phyloP scores from a whole-genome alignment of 23 red algal genomes.

The Gracilaria domingensis region DNA sequence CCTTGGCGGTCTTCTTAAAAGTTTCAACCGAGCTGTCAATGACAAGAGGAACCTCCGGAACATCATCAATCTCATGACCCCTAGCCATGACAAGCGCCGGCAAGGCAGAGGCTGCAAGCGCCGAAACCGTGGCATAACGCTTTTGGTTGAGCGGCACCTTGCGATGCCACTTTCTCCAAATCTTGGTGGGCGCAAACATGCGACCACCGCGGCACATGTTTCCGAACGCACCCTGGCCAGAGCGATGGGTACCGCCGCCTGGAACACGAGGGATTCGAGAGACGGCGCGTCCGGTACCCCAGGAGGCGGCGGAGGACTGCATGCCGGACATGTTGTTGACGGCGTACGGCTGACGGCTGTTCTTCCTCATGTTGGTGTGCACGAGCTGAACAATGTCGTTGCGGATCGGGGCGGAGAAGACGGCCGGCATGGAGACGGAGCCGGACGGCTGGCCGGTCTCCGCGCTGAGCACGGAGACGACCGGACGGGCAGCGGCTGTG shows the following conservation, averaged over 20 bases:
- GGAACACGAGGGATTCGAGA: constrained; percentile 97
- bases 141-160: constrained; percentile 88
- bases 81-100: constrained; percentile 94
- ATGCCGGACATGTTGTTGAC: constrained; percentile 89
- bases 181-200: constrained; percentile 95
- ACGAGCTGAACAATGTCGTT: constrained; percentile 93
- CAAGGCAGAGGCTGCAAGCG: constrained; percentile 90
- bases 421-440: constrained; percentile 77
- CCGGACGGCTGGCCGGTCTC: constrained; percentile 73
- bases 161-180: constrained; percentile 98
- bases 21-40: constrained; percentile 66
- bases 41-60: constrained; percentile 94
- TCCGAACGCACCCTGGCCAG: constrained; percentile 95
- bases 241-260: constrained; percentile 97
- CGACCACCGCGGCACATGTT: constrained; percentile 98
- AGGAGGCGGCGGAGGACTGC: constrained; percentile 96
- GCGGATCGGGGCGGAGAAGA: constrained; percentile 95
- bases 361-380: constrained; percentile 94
- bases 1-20: constrained; percentile 83
- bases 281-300: constrained; percentile 98
- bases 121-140: constrained; percentile 89
- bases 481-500: constrained; percentile 63
- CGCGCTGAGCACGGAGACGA: constrained; percentile 73
- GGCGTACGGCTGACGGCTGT: constrained; percentile 95
- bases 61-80: constrained; percentile 91